Conservation (phyloP, 83 land plant species). For the Thuja plicata region DNA sequence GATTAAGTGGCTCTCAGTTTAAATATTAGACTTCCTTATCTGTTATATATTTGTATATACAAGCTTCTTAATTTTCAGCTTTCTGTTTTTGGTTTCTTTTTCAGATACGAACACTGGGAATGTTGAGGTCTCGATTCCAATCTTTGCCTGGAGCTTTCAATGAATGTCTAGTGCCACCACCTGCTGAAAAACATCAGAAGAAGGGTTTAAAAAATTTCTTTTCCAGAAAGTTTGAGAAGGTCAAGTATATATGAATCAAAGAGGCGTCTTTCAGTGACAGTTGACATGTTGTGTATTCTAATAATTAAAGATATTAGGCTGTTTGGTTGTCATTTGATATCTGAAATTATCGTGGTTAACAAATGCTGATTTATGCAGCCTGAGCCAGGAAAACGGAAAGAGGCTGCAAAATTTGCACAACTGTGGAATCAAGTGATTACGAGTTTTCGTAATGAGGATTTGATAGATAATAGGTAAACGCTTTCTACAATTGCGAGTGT, state of each 20-base stretch:
- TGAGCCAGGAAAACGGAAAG: constrained; percentile 21
- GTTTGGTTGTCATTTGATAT: too few relatives aligned
- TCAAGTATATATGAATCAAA: not conserved
- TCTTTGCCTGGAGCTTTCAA: constrained; percentile 86
- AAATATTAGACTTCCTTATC: not conserved
- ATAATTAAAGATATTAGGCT: too few relatives aligned
- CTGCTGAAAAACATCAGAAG: constrained; percentile 20
- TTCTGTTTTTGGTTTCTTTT: not conserved
- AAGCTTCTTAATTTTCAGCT: not conserved
- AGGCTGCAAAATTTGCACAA: constrained; percentile 88
- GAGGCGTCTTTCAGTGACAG: not conserved
- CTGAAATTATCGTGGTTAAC: not conserved
- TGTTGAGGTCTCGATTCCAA: constrained; percentile 85
- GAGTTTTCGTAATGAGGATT: constrained; percentile 88
- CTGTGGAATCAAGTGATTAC: constrained; percentile 87
- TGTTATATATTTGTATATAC: not conserved
- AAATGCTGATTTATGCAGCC: not conserved
- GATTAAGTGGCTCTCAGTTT: not conserved
- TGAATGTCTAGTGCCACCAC: constrained; percentile 53
- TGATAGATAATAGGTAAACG: constrained; percentile 63
- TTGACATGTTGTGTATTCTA: not conserved
- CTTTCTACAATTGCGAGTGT: not conserved
- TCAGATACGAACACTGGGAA: constrained; percentile 84
- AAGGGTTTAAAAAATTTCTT: constrained; percentile 3
- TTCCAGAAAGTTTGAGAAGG: constrained; percentile 23